Evolutionary conservation across 176 grass and related monocot species (phyloP), one percentile per base, ranked within the genome.

Genomic region (Themeda triandra): DNA sequence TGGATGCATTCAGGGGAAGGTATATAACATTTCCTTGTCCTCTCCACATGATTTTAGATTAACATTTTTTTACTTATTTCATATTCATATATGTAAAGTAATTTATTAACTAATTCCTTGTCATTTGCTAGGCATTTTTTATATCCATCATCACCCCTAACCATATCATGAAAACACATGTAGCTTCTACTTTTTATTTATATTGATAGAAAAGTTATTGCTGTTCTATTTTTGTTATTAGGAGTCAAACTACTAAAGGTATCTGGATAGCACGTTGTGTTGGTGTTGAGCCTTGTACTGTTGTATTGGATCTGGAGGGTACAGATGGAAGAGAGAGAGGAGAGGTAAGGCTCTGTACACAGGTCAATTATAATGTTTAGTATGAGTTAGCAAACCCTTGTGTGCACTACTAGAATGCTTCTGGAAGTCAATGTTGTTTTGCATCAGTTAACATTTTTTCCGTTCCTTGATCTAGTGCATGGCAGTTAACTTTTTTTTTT

Each of bases 211-310:
- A 77, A 30, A 35, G 10, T 19, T 69, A 10, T 75, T 79, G 13
- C 24, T 75, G 14, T 21, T 86, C 10, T 82, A 48, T 88, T 73
- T 78, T 32, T 83, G 19, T 81, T 80, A 6, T 73, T 81, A 98
- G 95, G 95, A 98, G 87, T 37, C 95, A 98, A 89, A 98, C 95
- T 82, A 98, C 95, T 19, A 98, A 98, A 91, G 95, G 95, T 37
- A 91, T 98, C 59, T 98, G 95, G 95, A 91, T 98, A 69, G 95
- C 89, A 37, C 90, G 82, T 6, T 88, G 86, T 89, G 80, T 91
- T 87, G 92, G 76, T 63, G 83, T 95, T 66, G 95, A 98, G 25
- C 95, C 95, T 85, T 98, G 95, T 82, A 98, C 95, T 18, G 69
- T 95, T 82, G 92, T 98, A 25, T 59, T 98, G 89, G 95, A 98